Evolutionary conservation across 23 red algal species (phyloP).

Genomic region (Gracilaria domingensis): DNA sequence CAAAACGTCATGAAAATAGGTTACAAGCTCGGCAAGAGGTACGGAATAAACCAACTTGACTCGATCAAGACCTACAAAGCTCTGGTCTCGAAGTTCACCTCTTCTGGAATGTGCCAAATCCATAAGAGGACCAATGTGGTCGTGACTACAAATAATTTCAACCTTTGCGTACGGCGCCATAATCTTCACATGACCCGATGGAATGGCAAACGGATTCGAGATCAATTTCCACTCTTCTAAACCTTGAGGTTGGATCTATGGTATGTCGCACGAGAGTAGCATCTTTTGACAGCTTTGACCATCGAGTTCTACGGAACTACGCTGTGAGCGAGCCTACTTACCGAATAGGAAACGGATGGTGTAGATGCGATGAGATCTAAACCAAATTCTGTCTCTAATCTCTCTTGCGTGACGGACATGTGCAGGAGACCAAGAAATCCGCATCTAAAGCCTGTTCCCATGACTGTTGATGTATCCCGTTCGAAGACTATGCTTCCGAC

Average conservation of each 20-base stretch:
- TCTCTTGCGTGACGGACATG: slow-evolving; percentile 84
- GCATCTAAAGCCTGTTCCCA: slow-evolving; percentile 88
- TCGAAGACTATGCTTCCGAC: slow-evolving; percentile 80
- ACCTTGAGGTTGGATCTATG: slow-evolving; percentile 20
- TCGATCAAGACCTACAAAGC: slow-evolving; percentile 67
- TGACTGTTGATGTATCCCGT: slow-evolving; percentile 75
- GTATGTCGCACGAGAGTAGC: neutral
- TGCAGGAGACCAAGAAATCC: slow-evolving; percentile 90
- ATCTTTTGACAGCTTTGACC: neutral
- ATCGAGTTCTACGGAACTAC: neutral
- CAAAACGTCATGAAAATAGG: slow-evolving; percentile 85
- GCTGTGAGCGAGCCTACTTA: neutral
- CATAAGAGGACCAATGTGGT: slow-evolving; percentile 94
- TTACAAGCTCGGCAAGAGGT: slow-evolving; percentile 81
- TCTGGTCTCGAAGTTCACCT: slow-evolving; percentile 90
- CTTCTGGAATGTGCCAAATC: slow-evolving; percentile 86
- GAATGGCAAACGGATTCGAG: slow-evolving; percentile 56
- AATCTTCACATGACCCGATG: slow-evolving; percentile 71
- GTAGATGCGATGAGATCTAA: slow-evolving; percentile 81
- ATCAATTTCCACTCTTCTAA: slow-evolving; percentile 38
- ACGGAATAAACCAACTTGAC: slow-evolving; percentile 74
- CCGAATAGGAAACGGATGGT: slow-evolving; percentile 87
- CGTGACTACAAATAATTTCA: slow-evolving; percentile 85
- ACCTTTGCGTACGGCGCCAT: slow-evolving; percentile 89
- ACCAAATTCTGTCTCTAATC: slow-evolving; percentile 82